These are phyloP conservation scores for Rhypophila decipiens DNA, from an alignment of 495 filamentous ascomycete genomes.

Conservation along the genomic window DNA sequence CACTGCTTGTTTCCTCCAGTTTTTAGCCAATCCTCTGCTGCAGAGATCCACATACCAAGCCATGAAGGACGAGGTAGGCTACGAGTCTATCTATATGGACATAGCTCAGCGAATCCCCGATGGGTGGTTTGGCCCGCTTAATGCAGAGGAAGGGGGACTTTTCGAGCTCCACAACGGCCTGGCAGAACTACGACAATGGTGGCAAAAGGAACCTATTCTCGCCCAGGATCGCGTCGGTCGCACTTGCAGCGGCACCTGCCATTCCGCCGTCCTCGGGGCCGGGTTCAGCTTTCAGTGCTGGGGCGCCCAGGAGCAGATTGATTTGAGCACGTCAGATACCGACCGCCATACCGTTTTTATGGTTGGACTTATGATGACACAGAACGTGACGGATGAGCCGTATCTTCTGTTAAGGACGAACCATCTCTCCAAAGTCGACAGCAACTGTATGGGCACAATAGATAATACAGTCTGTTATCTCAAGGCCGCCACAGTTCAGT, in stretches of 20 bases:
- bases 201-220: neutral
- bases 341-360: neutral
- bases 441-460: neutral
- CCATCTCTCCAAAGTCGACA: neutral
- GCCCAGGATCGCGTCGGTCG: neutral
- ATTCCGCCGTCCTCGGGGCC: neutral
- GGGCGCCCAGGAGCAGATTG: neutral
- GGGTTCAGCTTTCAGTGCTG: neutral
- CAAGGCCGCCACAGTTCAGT: slow-evolving; percentile 6
- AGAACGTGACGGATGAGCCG: neutral
- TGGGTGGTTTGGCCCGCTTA: slow-evolving; percentile 12
- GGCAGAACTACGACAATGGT: neutral
- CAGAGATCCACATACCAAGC: slow-evolving; percentile 7
- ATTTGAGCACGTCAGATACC: neutral
- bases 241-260: neutral
- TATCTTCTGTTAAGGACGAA: neutral
- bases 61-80: neutral
- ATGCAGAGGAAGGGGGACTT: no score
- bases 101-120: slow-evolving; percentile 8
- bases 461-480: neutral
- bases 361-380: neutral
- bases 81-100: slow-evolving; percentile 3
- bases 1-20: slow-evolving; percentile 8
- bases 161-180: neutral
- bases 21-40: slow-evolving; percentile 6